A percentile compares a stretch with the other conserved stretches of the same genome.
Evolutionary conservation across 2,329 filamentous ascomycete species (phyloP).

Genomic region (Diplodia sapinea): DNA sequence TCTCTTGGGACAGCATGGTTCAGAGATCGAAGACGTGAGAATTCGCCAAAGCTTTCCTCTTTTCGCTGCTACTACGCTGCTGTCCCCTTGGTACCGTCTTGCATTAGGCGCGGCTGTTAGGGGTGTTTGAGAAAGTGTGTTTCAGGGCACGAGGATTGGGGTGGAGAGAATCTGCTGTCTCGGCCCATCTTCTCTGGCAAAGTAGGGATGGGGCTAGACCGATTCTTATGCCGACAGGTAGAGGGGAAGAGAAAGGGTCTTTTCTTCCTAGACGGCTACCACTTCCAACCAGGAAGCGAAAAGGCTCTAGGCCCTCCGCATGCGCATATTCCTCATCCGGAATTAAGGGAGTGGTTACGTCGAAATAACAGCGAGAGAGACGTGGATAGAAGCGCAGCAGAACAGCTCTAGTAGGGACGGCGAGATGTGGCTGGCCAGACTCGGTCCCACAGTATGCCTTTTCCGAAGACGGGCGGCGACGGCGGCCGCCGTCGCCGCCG

Average conservation of each 20-base stretch:
- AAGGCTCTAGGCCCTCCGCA: not conserved
- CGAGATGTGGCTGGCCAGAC: not conserved
- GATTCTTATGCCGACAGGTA: not conserved
- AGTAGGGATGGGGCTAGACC: not conserved
- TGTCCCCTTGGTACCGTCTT: not conserved
- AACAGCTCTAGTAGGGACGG: not conserved
- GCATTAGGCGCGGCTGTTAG: not conserved
- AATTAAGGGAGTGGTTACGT: not conserved
- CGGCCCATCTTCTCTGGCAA: not conserved
- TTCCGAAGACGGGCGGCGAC: constrained; percentile 1
- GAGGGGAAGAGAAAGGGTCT: not conserved
- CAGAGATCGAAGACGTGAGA: not conserved
- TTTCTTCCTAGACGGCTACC: not conserved
- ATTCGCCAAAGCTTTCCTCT: not conserved
- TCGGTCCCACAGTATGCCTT: not conserved
- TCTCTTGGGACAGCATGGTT: not conserved
- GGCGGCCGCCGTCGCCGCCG: not conserved
- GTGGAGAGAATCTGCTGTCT: not conserved
- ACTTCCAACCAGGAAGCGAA: not conserved
- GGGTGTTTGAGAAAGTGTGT: constrained; percentile 13
- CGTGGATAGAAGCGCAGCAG: not conserved
- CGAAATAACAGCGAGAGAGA: not conserved
- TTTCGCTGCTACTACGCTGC: not conserved
- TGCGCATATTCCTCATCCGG: not conserved
- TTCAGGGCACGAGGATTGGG: constrained; percentile 3